Percentiles rank a stretch among this genome's conserved stretches.
phyloP scores from a whole-genome alignment of 225 moss, liverwort and hornwort species.

The Bryoerythrophyllum caledonicum region DNA sequence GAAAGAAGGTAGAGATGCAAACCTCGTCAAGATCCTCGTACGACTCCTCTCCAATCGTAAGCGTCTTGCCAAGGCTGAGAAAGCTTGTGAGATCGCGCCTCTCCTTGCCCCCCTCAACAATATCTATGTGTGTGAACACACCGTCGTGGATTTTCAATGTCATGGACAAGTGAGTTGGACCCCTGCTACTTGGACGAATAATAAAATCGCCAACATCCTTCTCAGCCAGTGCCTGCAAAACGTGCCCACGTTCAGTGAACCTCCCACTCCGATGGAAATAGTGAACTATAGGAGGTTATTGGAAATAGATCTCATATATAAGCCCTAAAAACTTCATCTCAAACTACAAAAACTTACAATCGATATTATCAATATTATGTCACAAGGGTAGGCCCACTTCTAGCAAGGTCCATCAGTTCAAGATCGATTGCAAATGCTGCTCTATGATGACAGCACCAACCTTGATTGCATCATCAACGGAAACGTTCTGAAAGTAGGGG shows the following conservation, averaged over 20 bases:
- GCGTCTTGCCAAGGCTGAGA: conserved; percentile 90
- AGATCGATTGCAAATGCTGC: conserved; percentile 16
- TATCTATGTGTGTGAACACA: conserved; percentile 90
- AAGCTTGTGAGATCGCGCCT: conserved; percentile 90
- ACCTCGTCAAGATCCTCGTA: conserved; percentile 99
- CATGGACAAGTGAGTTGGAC: conserved; percentile 97
- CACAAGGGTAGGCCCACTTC: not conserved
- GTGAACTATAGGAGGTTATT: not conserved
- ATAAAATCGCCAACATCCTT: conserved; percentile 91
- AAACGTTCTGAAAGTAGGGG: conserved; percentile 92
- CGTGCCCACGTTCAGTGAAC: conserved; percentile 19
- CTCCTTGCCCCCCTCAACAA: conserved; percentile 94
- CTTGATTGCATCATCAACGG: conserved; percentile 83
- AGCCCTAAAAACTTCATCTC: not conserved
- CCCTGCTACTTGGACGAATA: conserved; percentile 94
- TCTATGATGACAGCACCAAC: conserved; percentile 32
- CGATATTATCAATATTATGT: not conserved
- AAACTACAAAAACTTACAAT: not conserved
- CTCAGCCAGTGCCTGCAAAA: conserved; percentile 73
- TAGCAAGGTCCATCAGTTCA: not conserved
- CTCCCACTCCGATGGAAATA: conserved; percentile 7
- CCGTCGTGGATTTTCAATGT: conserved; percentile 90
- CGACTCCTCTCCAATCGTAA: conserved; percentile 89
- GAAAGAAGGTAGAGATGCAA: conserved; percentile 3
- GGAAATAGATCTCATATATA: not conserved